A percentile compares a stretch with the other conserved stretches of the same genome.
Evolutionary conservation across 2,329 filamentous ascomycete species (phyloP).

Genomic region (Simplicillium sp.): DNA sequence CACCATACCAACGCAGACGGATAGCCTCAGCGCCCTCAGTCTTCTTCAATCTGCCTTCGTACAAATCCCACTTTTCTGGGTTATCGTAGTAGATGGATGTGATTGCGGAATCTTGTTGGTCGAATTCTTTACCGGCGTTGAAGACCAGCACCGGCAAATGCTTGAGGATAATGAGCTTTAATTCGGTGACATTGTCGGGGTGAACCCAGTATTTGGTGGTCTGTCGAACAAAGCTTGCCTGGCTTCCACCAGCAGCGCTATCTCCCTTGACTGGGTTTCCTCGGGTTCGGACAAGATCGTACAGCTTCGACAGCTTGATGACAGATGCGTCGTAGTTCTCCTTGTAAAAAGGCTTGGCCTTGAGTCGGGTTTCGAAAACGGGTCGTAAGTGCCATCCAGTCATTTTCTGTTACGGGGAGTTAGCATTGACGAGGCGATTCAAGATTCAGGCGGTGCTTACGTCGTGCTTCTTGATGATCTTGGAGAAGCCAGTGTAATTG

Average conservation of each 20-base stretch:
- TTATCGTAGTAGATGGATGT: constrained; percentile 99
- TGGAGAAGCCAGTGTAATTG: constrained; percentile 98
- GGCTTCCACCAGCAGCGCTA: constrained; percentile 77
- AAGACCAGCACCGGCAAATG: constrained; percentile 95
- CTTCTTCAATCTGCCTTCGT: constrained; percentile 91
- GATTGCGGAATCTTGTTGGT: constrained; percentile 82
- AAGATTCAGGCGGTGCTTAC: constrained; percentile 35
- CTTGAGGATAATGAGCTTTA: constrained; percentile 96
- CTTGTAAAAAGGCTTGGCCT: constrained; percentile 96
- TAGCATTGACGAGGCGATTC: background rate
- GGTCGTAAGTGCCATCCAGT: constrained; percentile 89
- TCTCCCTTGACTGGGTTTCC: constrained; percentile 91
- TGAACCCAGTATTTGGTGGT: constrained; percentile 99
- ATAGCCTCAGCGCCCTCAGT: constrained; percentile 96
- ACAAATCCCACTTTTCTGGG: constrained; percentile 85
- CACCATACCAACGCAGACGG: constrained; percentile 92
- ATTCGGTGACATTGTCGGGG: constrained; percentile 92
- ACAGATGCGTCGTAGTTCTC: constrained; percentile 97
- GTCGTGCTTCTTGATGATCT: constrained; percentile 99
- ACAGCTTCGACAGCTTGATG: constrained; percentile 87
- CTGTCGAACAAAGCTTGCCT: constrained; percentile 92
- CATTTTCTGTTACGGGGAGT: constrained; percentile 57
- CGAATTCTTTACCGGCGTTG: constrained; percentile 95
- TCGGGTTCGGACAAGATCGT: constrained; percentile 86
- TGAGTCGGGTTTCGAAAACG: constrained; percentile 89